phyloP scores from a whole-genome alignment of 306 rosid species.

The Luffa aegyptiaca region DNA sequence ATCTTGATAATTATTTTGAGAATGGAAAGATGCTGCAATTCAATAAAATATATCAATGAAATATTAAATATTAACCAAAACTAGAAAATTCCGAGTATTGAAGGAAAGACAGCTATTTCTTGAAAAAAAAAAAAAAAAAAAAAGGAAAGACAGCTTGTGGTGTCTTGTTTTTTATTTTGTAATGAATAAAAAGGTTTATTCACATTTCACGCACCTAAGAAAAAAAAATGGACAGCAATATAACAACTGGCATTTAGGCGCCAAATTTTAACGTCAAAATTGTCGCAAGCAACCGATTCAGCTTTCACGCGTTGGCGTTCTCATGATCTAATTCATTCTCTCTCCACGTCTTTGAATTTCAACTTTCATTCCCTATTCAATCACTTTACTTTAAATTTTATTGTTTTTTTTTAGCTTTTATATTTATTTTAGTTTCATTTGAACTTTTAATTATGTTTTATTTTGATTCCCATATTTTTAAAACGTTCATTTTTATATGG shows the following conservation, averaged over 20 bases:
- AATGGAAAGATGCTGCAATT: background rate
- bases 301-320: background rate
- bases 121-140: no score
- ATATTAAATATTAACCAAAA: no score
- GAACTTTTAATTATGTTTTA: no score
- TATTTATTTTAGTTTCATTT: no score
- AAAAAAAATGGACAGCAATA: background rate
- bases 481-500: no score
- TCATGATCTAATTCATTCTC: background rate
- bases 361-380: background rate
- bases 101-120: background rate
- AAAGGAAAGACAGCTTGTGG: background rate
- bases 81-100: no score
- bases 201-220: background rate
- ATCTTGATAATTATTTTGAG: background rate
- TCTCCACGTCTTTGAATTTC: background rate
- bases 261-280: background rate
- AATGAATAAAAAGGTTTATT: background rate
- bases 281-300: background rate
- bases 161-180: background rate
- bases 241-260: background rate
- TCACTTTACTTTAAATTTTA: no score
- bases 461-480: no score
- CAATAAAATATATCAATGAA: no score
- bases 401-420: no score